Evolutionary conservation across 768 basidiomycete genomes (phyloP).

Genomic region (Cyclocybe cylindracea): DNA sequence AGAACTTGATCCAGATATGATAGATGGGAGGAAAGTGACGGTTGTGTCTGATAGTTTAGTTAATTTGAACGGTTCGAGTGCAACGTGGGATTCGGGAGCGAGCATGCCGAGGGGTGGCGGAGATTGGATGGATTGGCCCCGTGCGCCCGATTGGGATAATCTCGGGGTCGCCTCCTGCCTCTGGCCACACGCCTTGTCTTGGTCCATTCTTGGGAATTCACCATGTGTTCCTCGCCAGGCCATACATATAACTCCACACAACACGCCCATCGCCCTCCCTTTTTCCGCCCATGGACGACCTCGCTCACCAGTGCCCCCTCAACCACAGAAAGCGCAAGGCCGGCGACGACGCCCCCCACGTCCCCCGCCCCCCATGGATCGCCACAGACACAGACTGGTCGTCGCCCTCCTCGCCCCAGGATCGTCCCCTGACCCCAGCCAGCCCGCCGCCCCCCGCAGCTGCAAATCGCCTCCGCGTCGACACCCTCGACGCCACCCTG

Average conservation of each 20-base stretch:
- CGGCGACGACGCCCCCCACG: constrained; percentile 45
- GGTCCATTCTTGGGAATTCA: constrained; percentile 26
- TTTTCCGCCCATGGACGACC: constrained; percentile 24
- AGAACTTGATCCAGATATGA: constrained; percentile 27
- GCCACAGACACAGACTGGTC: constrained; percentile 24
- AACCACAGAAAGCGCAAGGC: constrained; percentile 73
- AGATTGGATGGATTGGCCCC: background rate
- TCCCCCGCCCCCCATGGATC: constrained; percentile 13
- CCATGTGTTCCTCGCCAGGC: constrained; percentile 42
- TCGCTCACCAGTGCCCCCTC: constrained; percentile 43
- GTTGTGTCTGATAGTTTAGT: constrained; percentile 2
- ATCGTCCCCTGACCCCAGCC: constrained; percentile 28
- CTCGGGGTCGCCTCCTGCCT: constrained; percentile 9
- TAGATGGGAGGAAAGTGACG: constrained; percentile 9
- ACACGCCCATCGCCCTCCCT: too few species aligned
- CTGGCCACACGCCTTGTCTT: constrained; percentile 32
- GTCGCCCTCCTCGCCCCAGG: constrained; percentile 30
- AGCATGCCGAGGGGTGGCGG: background rate
- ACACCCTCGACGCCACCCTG: constrained; percentile 29
- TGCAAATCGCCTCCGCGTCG: constrained; percentile 43
- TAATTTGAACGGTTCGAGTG: background rate
- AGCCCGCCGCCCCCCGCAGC: constrained; percentile 17
- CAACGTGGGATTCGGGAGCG: background rate
- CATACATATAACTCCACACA: too few species aligned
- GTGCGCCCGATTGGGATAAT: constrained; percentile 8